Evolutionary conservation across 345 rosid genomes (phyloP), one percentile per base, ranked within the genome.

Genomic region (Acer campestre): DNA sequence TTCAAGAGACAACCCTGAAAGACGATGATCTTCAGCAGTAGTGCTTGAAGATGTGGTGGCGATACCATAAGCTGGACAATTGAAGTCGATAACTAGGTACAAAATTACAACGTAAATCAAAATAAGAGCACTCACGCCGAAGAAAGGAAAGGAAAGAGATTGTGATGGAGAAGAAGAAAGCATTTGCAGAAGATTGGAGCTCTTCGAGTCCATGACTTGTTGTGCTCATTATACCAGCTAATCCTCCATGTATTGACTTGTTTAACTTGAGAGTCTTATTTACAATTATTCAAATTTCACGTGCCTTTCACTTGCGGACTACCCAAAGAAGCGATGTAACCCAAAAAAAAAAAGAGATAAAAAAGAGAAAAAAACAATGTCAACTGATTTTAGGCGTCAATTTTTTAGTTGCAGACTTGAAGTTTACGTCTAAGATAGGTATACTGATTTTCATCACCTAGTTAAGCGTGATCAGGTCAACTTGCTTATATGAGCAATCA

Each of bases 71-170:
- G 23, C 40, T 6, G 49, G 51, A 20, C 23, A 55, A 1, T 70
- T 56, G 10, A 71, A 61, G 59, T 79, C 73, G 55, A 75, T 68
- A 68, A 75, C 62, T 9, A 87, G 77, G 80, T 72, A 77, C 20
- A 73, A 13, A 71, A 84, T 12, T 44, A 66, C 17, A 14, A 49
- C 44, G 5, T 82, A 87, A 10, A 79, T 10, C 73, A 75, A 40
- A 20, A 79, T 20, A 61, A 79, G 61, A 8, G 55, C 76, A 1
- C 22, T 17, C 18, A 81, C 10, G 13, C 79, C 70, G 20, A 81
- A 0, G 18, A 74, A 40, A 46, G 75, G 42, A 5, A 53, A 14
- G 55, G 63, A 20, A 29, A 49, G 51, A 49, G 16, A 6, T 51
- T 69, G 22, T 22, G 80, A 12, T 18, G 58, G 46, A 13, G 74